Percentiles rank a stretch among this genome's conserved stretches.
These are phyloP conservation scores for Chenopodium quinoa DNA, from an alignment of 148 eudicot genomes.

Conservation along the genomic window DNA sequence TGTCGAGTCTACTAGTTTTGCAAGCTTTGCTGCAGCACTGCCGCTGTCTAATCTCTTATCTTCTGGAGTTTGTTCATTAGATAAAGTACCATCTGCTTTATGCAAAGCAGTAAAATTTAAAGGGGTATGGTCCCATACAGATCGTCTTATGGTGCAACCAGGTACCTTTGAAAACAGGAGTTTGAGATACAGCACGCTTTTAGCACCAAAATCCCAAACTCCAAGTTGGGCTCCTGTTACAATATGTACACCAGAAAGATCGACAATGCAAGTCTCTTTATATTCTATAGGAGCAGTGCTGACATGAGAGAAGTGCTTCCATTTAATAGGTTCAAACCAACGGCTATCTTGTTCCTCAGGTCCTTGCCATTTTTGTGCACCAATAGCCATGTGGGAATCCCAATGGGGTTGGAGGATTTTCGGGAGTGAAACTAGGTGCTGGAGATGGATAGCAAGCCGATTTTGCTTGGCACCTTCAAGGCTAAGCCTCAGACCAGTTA, in stretches of 20 bases:
- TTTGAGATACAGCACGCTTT: conserved; percentile 83
- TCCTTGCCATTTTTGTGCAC: conserved; percentile 96
- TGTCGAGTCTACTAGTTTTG: conserved; percentile 76
- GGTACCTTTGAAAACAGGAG: conserved; percentile 97
- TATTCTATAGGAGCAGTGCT: conserved; percentile 95
- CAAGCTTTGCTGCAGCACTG: conserved; percentile 51
- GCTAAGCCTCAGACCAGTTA: conserved; percentile 80
- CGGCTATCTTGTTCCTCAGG: conserved; percentile 99
- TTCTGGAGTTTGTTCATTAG: conserved; percentile 33
- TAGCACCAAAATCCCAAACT: conserved; percentile 94
- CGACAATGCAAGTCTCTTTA: conserved; percentile 80
- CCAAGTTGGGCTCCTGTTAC: conserved; percentile 98
- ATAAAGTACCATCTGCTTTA: conserved; percentile 34
- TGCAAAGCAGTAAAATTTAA: conserved; percentile 35
- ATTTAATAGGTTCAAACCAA: conserved; percentile 97
- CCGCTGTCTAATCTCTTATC: conserved; percentile 48
- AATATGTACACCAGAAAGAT: conserved; percentile 92
- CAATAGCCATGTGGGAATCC: conserved; percentile 93
- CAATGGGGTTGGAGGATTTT: conserved; percentile 96
- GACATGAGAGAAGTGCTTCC: conserved; percentile 97
- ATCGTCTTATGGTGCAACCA: conserved; percentile 86
- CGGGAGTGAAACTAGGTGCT: conserved; percentile 89
- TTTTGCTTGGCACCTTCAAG: conserved; percentile 88
- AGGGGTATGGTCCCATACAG: conserved; percentile 98
- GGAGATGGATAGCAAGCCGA: conserved; percentile 81